Conservation (phyloP, 192 early-diverging fungal genomes). For the Geosiphon pyriformis region DNA sequence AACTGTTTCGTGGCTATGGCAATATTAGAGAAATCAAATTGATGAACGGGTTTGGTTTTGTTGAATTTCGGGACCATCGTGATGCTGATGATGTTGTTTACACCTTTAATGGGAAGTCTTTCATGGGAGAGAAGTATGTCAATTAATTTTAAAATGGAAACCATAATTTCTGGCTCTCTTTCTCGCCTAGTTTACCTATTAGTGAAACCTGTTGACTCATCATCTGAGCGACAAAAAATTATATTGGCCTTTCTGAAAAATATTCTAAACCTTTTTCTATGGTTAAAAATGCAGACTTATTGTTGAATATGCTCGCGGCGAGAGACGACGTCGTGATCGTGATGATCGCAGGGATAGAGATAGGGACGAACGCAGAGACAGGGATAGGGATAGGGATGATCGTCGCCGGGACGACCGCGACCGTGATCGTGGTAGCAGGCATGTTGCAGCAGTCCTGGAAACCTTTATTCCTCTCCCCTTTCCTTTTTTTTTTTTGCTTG, state of each 20-base stretch:
- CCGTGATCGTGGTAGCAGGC: slow-evolving; percentile 28
- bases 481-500: not conserved
- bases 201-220: too few relatives aligned
- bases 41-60: slow-evolving; percentile 87
- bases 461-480: slow-evolving; percentile 21
- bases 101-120: slow-evolving; percentile 73
- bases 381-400: slow-evolving; percentile 25
- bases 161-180: too few relatives aligned
- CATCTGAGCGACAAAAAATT: not conserved
- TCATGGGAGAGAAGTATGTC: slow-evolving; percentile 75
- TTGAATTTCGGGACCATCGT: slow-evolving; percentile 80
- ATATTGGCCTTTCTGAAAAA: slow-evolving; percentile 7
- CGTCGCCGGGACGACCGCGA: slow-evolving; percentile 30
- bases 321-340: slow-evolving; percentile 51
- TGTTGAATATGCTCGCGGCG: slow-evolving; percentile 74
- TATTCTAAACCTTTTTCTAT: too few relatives aligned
- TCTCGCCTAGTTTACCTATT: too few relatives aligned
- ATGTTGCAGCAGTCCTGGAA: slow-evolving; percentile 22
- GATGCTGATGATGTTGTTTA: slow-evolving; percentile 91
- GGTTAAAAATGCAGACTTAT: slow-evolving; percentile 47
- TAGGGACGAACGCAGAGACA: slow-evolving; percentile 40
- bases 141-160: too few relatives aligned
- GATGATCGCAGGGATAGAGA: slow-evolving; percentile 48
- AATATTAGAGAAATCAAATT: slow-evolving; percentile 76
- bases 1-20: slow-evolving; percentile 76